Evolutionary conservation across 2,329 filamentous ascomycete genomes (phyloP), one percentile per base, ranked within the genome.

Genomic region (Pseudogymnoascus sp.): DNA sequence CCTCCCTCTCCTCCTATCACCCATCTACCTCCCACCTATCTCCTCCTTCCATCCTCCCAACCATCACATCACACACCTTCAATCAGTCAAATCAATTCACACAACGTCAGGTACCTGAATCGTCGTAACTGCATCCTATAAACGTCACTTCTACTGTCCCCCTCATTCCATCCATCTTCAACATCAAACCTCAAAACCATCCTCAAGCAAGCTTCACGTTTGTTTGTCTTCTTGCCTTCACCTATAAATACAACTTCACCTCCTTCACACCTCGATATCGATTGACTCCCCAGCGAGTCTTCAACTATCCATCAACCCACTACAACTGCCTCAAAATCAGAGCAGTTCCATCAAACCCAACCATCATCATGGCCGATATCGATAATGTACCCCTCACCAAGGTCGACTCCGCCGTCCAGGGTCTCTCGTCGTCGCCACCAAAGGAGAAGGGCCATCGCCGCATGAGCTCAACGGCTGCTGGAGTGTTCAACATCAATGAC

Each of bases 361-460:
- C 40, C 50, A 50, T 63, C 69, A 75, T 63, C 74, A 85, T 87
- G 84, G 79, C 84, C 71, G 77, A 80, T 67, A 69, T 76, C 63
- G 74, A 75, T 68, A 65, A 69, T 66, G 67, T 70, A 67, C 84
- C 88, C 72, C 84, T 96, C 75, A 83, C 84, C 78, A 96, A 95
- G 82, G 86, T 96, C 80, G 92, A 97, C 78, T 96, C 92, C 65
- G 91, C 91, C 80, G 86, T 95, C 73, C 87, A 91, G 74, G 90
- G 91, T 77, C 77, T 92, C 71, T 83, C 85, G 69, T 82, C 84
- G 71, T 87, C 86, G 64, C 83, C 88, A 35, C 80, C 83, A 64
- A 84, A 87, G 74, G 87, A 91, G 68, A 79, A 80, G 70, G 77
- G 78, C 68, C 83, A 88, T 73, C 83, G 87, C 70, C 85, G 91